Evolutionary conservation across 208 protist species (phyloP), one percentile per base, ranked within the genome.

Genomic region (Trypanosoma lewisi): DNA sequence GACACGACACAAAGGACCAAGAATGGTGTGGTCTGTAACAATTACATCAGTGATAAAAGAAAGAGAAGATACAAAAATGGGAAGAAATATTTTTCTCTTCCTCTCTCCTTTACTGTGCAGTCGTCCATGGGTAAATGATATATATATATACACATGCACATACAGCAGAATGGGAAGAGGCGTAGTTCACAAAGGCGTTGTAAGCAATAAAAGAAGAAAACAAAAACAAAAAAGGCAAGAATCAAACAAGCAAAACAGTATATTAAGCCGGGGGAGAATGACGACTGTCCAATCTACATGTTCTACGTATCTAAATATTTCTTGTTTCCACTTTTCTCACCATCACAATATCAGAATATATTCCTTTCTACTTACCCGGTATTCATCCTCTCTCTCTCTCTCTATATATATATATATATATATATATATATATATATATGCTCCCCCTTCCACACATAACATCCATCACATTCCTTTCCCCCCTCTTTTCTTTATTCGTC

Each of bases 391-490:
- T 12, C 36, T 39, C 36, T 6, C 36, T 39, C 12, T 12, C 36
- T 39, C 36, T n/a, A 39, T 12, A 39, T 39, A 28, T 6, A 36
- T 36, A 51, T 17, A 28, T 51, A 17, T 25, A 25, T 51, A 50
- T 6, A 21, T 36, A 51, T 62, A 62, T 62, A 62, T 44, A 44
- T 44, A 59, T 25, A 67, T 55, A 60, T 28, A 51, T n/a, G 49
- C 44, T 39, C 1, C 55, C 34, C 1, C 47, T 51, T 51, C 21
- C 17, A 12, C 39, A 44, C n/a, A 19, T 44, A 12, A 11, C 12
- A 44, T 17, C 39, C 12, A 8, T 17, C 39, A 44, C 39, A n/a
- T n/a, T n/a, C n/a, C n/a, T n/a, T n/a, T n/a, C 8, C 39, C 39
- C 12, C 16, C 39, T 44, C 39, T 11, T 17, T 12, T 17, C n/a